Evolutionary conservation across 2,329 filamentous ascomycete species (phyloP).

Genomic region (Sporothrix mexicana): DNA sequence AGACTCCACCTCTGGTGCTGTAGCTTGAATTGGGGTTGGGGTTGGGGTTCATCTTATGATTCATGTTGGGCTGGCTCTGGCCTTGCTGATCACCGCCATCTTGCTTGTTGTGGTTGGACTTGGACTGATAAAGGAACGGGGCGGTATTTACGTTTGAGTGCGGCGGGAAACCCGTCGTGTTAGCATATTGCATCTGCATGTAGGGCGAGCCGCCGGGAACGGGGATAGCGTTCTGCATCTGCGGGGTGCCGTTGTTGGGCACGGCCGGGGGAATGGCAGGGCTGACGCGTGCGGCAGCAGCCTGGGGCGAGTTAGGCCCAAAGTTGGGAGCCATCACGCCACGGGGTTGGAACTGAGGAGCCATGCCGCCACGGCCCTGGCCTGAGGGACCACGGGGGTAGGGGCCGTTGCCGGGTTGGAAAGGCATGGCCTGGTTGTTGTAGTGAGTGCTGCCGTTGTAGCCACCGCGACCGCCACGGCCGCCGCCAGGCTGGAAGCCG

Average conservation of each 20-base stretch:
- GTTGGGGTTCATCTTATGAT: too few species aligned
- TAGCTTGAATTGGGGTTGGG: background rate
- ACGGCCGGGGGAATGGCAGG: constrained; percentile 69
- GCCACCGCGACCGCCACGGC: constrained; percentile 54
- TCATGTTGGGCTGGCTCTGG: constrained; percentile 43
- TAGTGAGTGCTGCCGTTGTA: constrained; percentile 55
- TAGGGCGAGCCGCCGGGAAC: constrained; percentile 50
- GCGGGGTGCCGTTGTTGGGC: constrained; percentile 65
- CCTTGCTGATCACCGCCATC: constrained; percentile 39
- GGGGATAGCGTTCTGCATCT: constrained; percentile 70
- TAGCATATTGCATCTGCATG: constrained; percentile 30
- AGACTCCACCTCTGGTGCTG: constrained; percentile 47
- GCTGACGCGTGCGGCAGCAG: constrained; percentile 60
- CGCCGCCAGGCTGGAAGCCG: constrained; percentile 56
- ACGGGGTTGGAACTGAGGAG: constrained; percentile 53
- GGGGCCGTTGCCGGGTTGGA: constrained; percentile 47
- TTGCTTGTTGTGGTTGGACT: background rate
- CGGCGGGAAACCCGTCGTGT: constrained; percentile 35
- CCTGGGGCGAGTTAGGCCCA: constrained; percentile 67
- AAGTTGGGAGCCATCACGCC: constrained; percentile 49
- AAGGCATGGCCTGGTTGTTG: constrained; percentile 54
- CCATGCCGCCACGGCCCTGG: constrained; percentile 58
- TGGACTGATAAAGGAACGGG: constrained; percentile 26
- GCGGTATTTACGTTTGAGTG: constrained; percentile 37
- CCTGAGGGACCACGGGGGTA: constrained; percentile 50